phyloP scores from a whole-genome alignment of 2,329 filamentous ascomycete genomes.

The Neofusicoccum parvum region DNA sequence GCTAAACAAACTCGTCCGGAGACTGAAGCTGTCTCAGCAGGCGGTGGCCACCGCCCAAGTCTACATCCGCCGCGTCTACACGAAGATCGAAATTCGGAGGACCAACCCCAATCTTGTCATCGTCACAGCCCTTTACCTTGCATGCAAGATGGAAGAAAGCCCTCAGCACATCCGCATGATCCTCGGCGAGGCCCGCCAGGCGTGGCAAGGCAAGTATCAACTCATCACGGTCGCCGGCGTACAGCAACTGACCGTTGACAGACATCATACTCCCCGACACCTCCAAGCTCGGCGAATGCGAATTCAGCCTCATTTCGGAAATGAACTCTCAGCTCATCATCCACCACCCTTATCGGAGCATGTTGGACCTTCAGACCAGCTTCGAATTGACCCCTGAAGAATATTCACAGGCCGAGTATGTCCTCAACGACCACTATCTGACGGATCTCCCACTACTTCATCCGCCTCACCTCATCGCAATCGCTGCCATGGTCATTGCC shows the following conservation, averaged over 20 bases:
- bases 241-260: slow-evolving; percentile 28
- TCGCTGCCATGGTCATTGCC: slow-evolving; percentile 80
- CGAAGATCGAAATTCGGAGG: slow-evolving; percentile 83
- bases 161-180: slow-evolving; percentile 95
- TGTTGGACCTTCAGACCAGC: slow-evolving; percentile 70
- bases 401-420: slow-evolving; percentile 72
- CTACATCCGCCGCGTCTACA: slow-evolving; percentile 93
- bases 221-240: background rate
- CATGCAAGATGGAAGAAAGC: slow-evolving; percentile 97
- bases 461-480: slow-evolving; percentile 83
- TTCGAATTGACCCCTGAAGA: slow-evolving; percentile 78
- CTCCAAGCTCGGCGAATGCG: slow-evolving; percentile 86
- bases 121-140: slow-evolving; percentile 90
- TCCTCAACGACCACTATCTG: slow-evolving; percentile 91
- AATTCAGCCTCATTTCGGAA: slow-evolving; percentile 89
- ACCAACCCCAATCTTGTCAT: slow-evolving; percentile 93
- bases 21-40: slow-evolving; percentile 84
- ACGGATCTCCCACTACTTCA: slow-evolving; percentile 87
- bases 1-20: slow-evolving; percentile 79
- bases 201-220: slow-evolving; percentile 59
- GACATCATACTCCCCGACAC: slow-evolving; percentile 74
- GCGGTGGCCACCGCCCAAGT: slow-evolving; percentile 91
- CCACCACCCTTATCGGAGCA: slow-evolving; percentile 85
- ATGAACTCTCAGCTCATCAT: slow-evolving; percentile 88
- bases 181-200: slow-evolving; percentile 78